Percentiles rank a stretch among this genome's conserved stretches.
phyloP scores from a whole-genome alignment of 2,329 filamentous ascomycete genomes.

The Chaetomium sp. region DNA sequence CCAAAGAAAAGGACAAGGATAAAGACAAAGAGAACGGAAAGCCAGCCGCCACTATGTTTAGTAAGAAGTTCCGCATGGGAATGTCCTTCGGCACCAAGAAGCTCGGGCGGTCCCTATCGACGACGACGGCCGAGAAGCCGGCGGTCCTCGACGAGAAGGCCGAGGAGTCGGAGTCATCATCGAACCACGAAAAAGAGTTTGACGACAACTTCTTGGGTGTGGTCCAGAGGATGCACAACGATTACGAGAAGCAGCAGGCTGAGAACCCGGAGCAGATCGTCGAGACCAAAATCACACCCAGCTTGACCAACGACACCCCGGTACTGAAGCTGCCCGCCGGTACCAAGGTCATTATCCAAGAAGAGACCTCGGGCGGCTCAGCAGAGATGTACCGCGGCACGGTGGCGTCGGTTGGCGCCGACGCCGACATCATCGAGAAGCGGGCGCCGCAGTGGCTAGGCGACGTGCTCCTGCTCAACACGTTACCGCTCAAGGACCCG shows the following conservation, averaged over 20 bases:
- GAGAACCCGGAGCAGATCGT: slow-evolving; percentile 58
- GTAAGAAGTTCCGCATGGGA: slow-evolving; percentile 79
- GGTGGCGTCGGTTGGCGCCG: slow-evolving; percentile 73
- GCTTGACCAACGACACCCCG: slow-evolving; percentile 72
- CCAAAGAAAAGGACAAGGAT: slow-evolving; percentile 52
- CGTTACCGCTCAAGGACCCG: slow-evolving; percentile 82
- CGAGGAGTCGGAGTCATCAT: slow-evolving; percentile 65
- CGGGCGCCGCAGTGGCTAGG: slow-evolving; percentile 89
- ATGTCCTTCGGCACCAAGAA: slow-evolving; percentile 83
- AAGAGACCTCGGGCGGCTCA: slow-evolving; percentile 67
- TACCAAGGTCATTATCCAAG: slow-evolving; percentile 69
- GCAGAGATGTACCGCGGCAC: slow-evolving; percentile 91
- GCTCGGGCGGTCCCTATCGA: slow-evolving; percentile 68
- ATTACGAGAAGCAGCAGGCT: slow-evolving; percentile 69
- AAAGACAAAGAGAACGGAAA: slow-evolving; percentile 57
- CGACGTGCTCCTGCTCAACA: slow-evolving; percentile 82
- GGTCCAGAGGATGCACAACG: slow-evolving; percentile 70
- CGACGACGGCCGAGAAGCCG: slow-evolving; percentile 70
- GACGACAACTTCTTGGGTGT: slow-evolving; percentile 75
- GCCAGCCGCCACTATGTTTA: slow-evolving; percentile 65
- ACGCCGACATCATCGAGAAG: slow-evolving; percentile 82
- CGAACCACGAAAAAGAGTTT: slow-evolving; percentile 69
- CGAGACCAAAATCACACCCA: slow-evolving; percentile 68
- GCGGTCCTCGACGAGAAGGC: slow-evolving; percentile 73
- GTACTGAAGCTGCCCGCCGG: slow-evolving; percentile 70